A percentile compares a stretch with the other conserved stretches of the same genome.
Conservation (phyloP, 192 early-diverging fungal genomes). For the Rhizophlyctis rosea region DNA sequence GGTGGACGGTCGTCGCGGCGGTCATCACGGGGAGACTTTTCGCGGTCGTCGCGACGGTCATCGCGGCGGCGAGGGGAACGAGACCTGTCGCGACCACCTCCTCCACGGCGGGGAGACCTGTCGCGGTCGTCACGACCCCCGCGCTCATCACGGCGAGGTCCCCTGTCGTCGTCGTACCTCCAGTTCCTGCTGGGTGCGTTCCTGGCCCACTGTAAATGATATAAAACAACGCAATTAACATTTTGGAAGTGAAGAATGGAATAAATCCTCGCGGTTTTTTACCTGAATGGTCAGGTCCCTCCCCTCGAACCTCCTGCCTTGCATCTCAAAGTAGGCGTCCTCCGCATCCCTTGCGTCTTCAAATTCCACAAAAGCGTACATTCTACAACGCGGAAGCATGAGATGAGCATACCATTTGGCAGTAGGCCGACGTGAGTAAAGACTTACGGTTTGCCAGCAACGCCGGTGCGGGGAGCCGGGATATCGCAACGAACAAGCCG, state of each 20-base stretch:
- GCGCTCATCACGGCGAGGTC: not conserved
- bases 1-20: not conserved
- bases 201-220: not conserved
- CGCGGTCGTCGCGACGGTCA: too few relatives aligned
- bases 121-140: too few relatives aligned
- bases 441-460: not conserved
- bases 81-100: not conserved
- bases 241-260: too few relatives aligned
- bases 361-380: conserved; percentile 78
- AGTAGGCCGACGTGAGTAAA: not conserved
- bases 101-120: not conserved
- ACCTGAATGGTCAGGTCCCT: not conserved
- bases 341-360: conserved; percentile 81
- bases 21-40: not conserved
- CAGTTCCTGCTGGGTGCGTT: not conserved
- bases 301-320: conserved; percentile 40
- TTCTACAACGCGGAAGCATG: not conserved
- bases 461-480: not conserved
- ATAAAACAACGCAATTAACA: not conserved
- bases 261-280: not conserved
- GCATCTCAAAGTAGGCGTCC: conserved; percentile 82
- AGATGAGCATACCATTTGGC: not conserved
- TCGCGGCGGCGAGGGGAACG: not conserved
- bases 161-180: not conserved
- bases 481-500: not conserved